Conservation (phyloP, 2,329 filamentous ascomycete genomes). For the Emydomyces testavorans region DNA sequence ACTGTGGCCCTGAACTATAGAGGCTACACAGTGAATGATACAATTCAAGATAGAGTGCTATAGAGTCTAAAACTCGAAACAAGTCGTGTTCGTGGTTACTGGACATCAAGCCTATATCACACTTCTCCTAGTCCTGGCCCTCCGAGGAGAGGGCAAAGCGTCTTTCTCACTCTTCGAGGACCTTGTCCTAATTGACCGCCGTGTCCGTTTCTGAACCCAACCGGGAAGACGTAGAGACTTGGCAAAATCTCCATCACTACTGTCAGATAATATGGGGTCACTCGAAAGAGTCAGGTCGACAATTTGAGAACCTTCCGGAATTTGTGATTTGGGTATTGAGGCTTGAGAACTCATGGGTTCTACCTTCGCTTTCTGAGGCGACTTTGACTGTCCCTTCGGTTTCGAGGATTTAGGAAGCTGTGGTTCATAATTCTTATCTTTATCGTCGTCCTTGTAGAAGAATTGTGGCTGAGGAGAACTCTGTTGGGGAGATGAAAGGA, state of each 20-base stretch:
- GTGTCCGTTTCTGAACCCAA: constrained; percentile 22
- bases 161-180: neutral
- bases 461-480: neutral
- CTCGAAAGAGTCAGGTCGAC: constrained; percentile 33
- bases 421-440: neutral
- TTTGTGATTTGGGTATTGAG: constrained; percentile 1
- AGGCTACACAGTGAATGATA: too few species aligned
- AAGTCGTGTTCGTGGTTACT: too few species aligned
- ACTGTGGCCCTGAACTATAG: too few species aligned
- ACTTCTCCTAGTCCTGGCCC: constrained; percentile 5
- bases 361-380: constrained; percentile 1
- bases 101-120: neutral
- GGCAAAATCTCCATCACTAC: constrained; percentile 25
- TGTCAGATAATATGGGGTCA: constrained; percentile 20
- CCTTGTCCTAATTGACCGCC: neutral
- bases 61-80: too few species aligned
- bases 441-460: neutral
- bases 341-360: constrained; percentile 4
- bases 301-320: constrained; percentile 19
- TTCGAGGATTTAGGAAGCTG: neutral
- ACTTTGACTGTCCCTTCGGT: neutral
- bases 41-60: too few species aligned
- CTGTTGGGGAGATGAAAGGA: constrained; percentile 3
- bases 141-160: neutral
- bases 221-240: constrained; percentile 23